phyloP scores from a whole-genome alignment of 257 asterid genomes.

The Solanum rostratum region DNA sequence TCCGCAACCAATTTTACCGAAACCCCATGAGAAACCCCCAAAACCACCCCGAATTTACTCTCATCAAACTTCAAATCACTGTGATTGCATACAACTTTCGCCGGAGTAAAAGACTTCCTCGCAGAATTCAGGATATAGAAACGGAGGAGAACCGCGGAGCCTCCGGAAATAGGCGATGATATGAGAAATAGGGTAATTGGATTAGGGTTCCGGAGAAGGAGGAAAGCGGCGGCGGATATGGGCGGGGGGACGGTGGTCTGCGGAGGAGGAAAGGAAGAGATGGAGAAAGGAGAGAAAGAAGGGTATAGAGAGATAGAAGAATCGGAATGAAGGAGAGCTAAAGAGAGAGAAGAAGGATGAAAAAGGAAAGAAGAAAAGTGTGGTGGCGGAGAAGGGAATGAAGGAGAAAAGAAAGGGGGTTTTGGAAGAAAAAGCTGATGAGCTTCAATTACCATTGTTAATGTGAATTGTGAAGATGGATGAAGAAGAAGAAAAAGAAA shows the following conservation, averaged over 20 bases:
- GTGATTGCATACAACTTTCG: slow-evolving; percentile 35
- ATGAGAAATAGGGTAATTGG: slow-evolving; percentile 32
- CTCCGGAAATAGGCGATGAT: slow-evolving; percentile 43
- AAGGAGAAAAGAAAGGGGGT: slow-evolving; percentile 9
- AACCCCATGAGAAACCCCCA: slow-evolving; percentile 60
- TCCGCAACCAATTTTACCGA: slow-evolving; percentile 53
- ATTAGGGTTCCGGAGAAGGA: slow-evolving; percentile 34
- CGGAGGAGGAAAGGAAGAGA: slow-evolving; percentile 22
- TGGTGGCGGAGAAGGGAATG: slow-evolving; percentile 27
- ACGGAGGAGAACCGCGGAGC: slow-evolving; percentile 40
- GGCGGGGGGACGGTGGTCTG: slow-evolving; percentile 16
- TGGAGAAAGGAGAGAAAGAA: slow-evolving; percentile 17
- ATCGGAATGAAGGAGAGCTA: slow-evolving; percentile 65
- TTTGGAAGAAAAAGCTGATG: slow-evolving; percentile 47
- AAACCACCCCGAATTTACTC: slow-evolving; percentile 31
- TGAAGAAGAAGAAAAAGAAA: background rate
- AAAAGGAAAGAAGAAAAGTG: slow-evolving; percentile 39
- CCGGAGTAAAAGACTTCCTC: slow-evolving; percentile 22
- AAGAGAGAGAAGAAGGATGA: slow-evolving; percentile 37
- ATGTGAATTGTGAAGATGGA: background rate
- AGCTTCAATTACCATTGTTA: slow-evolving; percentile 27
- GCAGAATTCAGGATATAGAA: slow-evolving; percentile 30
- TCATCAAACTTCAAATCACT: slow-evolving; percentile 44
- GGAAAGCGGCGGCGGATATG: slow-evolving; percentile 34
- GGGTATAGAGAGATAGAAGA: slow-evolving; percentile 65